Evolutionary conservation across 2,329 filamentous ascomycete genomes (phyloP), one percentile per base, ranked within the genome.

Genomic region (Colletotrichum endophyticum): DNA sequence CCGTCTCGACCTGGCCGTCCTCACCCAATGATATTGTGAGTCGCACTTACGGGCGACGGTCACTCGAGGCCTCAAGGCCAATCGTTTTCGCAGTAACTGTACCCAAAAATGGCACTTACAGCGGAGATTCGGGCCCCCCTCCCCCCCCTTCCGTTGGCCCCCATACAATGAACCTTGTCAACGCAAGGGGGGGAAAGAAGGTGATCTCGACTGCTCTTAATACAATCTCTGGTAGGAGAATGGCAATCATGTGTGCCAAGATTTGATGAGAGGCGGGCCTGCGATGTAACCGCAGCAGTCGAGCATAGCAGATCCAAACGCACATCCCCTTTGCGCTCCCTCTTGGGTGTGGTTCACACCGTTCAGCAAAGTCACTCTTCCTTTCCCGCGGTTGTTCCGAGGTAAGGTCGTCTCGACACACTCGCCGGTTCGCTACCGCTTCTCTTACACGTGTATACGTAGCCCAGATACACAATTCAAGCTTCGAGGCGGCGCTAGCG

Each of bases 191-290:
- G 57, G 11, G 32, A 13, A 30, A 61, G 57, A 61, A n/a, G 57
- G 57, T 30, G 28, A 30, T 30, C 9, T 30, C 19, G 28, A 62
- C 27, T 12, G 19, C 59, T 32, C 49, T 57, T 15, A 25, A 34
- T n/a, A 27, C 32, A 69, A 61, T 36, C 57, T 70, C 57, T 63
- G 56, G 68, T n/a, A 32, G 57, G 56, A 62, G 68, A 63, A 70
- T 62, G 68, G 32, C 68, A 70, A 70, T 70, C 68, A 70, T 49
- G 68, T 70, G 68, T 63, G 68, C 68, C 68, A 70, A 63, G 68
- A 70, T 67, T 66, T 61, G 68, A 70, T 49, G 57, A 63, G 68
- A 27, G 34, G 25, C 32, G 13, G 67, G 44, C 44, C 32, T 32
- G 66, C 66, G 56, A 63, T 70, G 68, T 62, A 63, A 70, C 68